phyloP scores from a whole-genome alignment of 768 basidiomycete genomes.

The Phylloporus arenicola region DNA sequence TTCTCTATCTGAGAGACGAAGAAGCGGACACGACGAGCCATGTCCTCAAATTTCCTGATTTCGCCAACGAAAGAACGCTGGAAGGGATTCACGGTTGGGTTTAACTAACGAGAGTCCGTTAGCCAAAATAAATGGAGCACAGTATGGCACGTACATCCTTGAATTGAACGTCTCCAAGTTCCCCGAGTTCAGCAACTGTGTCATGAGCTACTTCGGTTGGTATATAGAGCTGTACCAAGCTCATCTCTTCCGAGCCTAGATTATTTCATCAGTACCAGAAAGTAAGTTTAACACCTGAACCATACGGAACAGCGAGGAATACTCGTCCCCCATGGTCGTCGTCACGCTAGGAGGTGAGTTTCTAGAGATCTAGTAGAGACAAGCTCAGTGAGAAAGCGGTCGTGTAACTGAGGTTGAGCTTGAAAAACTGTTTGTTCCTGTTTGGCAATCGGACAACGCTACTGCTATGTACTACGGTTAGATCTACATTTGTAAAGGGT shows the following conservation, averaged over 20 bases:
- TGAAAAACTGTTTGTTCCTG: conserved; percentile 14
- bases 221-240: conserved; percentile 93
- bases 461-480: not conserved
- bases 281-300: not conserved
- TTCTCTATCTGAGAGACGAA: conserved; percentile 82
- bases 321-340: conserved; percentile 63
- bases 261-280: conserved; percentile 4
- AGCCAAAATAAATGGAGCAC: not conserved
- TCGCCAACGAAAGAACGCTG: conserved; percentile 97
- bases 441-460: conserved; percentile 13
- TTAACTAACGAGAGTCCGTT: conserved; percentile 52
- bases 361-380: not conserved
- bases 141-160: conserved; percentile 71
- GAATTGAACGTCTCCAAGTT: conserved; percentile 94
- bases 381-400: not conserved
- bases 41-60: conserved; percentile 92
- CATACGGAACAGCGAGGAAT: conserved; percentile 79
- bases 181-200: conserved; percentile 90
- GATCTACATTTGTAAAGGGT: not conserved
- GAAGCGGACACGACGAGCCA: conserved; percentile 91
- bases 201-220: conserved; percentile 98
- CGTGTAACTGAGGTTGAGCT: no score
- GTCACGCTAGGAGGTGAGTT: conserved; percentile 1
- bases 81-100: conserved; percentile 93
- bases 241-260: conserved; percentile 95